These are phyloP conservation scores for Leucosporidium scottii DNA, from an alignment of 768 basidiomycete genomes.

Conservation along the genomic window DNA sequence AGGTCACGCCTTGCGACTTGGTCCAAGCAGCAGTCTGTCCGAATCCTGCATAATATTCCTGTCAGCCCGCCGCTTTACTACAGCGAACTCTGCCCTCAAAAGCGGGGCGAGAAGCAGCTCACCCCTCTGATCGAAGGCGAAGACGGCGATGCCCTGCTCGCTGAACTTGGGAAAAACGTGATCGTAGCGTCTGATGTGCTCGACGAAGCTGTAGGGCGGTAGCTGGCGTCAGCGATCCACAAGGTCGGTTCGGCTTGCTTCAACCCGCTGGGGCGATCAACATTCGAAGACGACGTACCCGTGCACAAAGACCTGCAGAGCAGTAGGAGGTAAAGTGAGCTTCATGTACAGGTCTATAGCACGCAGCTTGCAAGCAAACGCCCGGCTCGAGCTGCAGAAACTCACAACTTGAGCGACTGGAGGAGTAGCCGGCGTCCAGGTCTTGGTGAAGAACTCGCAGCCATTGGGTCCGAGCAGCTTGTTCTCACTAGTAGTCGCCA, in stretches of 20 bases:
- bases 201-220: conserved; percentile 22
- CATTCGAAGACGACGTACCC: conserved; percentile 6
- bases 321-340: too few relatives aligned
- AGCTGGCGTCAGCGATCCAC: background rate
- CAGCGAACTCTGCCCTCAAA: background rate
- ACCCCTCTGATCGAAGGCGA: conserved; percentile 37
- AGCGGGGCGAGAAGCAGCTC: background rate
- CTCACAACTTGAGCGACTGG: too few relatives aligned
- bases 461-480: background rate
- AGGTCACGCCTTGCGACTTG: conserved; percentile 26
- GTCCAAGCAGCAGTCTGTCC: conserved; percentile 30
- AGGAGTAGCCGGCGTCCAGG: conserved; percentile 3
- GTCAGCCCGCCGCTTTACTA: background rate
- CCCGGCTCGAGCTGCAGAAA: background rate
- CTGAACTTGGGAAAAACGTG: conserved; percentile 32
- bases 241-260: background rate
- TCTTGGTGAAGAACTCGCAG: conserved; percentile 25
- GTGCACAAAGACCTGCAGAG: conserved; percentile 23
- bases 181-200: conserved; percentile 34
- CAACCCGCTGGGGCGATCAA: too few relatives aligned
- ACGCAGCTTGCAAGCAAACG: too few relatives aligned
- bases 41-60: conserved; percentile 17
- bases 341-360: too few relatives aligned
- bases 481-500: too few relatives aligned
- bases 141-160: conserved; percentile 28